Conservation (phyloP, 192 early-diverging fungal species). For the Geranomyces michiganensis region DNA sequence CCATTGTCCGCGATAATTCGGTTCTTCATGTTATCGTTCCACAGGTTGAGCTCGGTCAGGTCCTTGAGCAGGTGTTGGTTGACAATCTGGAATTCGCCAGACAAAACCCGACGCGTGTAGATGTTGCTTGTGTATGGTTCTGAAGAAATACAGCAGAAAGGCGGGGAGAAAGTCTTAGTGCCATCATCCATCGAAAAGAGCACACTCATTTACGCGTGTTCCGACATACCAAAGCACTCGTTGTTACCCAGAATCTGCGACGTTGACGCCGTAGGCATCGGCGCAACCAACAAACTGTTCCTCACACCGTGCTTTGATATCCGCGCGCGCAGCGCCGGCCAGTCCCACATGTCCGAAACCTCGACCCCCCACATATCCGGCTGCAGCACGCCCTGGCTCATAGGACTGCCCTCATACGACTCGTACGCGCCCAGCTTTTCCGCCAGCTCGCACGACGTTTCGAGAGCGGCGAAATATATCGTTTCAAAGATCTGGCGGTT, state of each 20-base stretch:
- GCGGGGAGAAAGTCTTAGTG: too few relatives aligned
- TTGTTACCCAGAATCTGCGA: constrained; percentile 98
- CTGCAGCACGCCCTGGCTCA: constrained; percentile 88
- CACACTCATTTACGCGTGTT: too few relatives aligned
- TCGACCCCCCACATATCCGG: constrained; percentile 89
- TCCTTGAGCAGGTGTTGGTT: constrained; percentile 96
- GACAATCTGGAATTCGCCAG: constrained; percentile 98
- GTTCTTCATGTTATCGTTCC: constrained; percentile 94
- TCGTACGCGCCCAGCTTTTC: constrained; percentile 77
- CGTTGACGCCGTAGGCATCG: constrained; percentile 98
- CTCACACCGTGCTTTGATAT: constrained; percentile 84
- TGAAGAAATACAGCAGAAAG: not conserved
- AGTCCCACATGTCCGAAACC: constrained; percentile 87
- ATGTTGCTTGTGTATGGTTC: constrained; percentile 80
- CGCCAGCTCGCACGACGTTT: constrained; percentile 90
- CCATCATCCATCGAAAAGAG: too few relatives aligned
- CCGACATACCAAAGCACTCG: constrained; percentile 84
- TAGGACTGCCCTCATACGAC: constrained; percentile 86
- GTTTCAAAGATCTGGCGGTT: constrained; percentile 94
- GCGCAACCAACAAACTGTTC: constrained; percentile 92
- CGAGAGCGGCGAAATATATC: constrained; percentile 92
- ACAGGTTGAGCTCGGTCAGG: constrained; percentile 86
- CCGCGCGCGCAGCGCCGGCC: constrained; percentile 75
- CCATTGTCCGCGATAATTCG: constrained; percentile 91
- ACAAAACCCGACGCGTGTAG: constrained; percentile 93